A percentile compares a stretch with the other conserved stretches of the same genome.
These are phyloP conservation scores for Striga asiatica DNA, from an alignment of 257 asterid genomes.

Conservation along the genomic window DNA sequence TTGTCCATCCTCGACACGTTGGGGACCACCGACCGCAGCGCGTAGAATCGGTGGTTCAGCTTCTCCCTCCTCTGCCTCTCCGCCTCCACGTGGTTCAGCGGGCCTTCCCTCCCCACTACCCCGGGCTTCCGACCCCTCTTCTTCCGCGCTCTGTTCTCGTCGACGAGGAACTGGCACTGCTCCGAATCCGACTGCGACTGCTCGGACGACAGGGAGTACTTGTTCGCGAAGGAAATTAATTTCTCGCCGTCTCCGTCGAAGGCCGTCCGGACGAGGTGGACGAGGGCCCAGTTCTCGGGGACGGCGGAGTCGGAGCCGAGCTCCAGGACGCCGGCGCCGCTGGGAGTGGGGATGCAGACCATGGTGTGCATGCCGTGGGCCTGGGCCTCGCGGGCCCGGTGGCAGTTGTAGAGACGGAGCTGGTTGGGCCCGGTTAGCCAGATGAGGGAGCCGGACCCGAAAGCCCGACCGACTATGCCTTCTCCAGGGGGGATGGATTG, in stretches of 20 bases:
- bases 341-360: constrained; percentile 49
- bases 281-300: constrained; percentile 37
- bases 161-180: neutral
- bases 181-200: constrained; percentile 32
- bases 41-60: constrained; percentile 73
- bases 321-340: constrained; percentile 67
- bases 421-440: constrained; percentile 60
- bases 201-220: constrained; percentile 18
- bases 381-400: constrained; percentile 64
- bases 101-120: constrained; percentile 20
- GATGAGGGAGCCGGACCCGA: constrained; percentile 35
- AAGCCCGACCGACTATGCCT: constrained; percentile 57
- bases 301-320: constrained; percentile 48
- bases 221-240: constrained; percentile 11
- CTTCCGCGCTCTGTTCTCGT: constrained; percentile 12
- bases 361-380: constrained; percentile 57
- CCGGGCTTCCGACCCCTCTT: constrained; percentile 64
- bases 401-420: constrained; percentile 48
- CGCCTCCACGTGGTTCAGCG: constrained; percentile 67
- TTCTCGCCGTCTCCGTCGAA: constrained; percentile 26
- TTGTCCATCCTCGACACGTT: constrained; percentile 76
- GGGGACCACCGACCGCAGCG: constrained; percentile 74
- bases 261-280: constrained; percentile 36
- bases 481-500: constrained; percentile 39
- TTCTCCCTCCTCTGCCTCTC: constrained; percentile 90